phyloP scores from a whole-genome alignment of 2,329 filamentous ascomycete genomes.

The Thelonectria blattea region DNA sequence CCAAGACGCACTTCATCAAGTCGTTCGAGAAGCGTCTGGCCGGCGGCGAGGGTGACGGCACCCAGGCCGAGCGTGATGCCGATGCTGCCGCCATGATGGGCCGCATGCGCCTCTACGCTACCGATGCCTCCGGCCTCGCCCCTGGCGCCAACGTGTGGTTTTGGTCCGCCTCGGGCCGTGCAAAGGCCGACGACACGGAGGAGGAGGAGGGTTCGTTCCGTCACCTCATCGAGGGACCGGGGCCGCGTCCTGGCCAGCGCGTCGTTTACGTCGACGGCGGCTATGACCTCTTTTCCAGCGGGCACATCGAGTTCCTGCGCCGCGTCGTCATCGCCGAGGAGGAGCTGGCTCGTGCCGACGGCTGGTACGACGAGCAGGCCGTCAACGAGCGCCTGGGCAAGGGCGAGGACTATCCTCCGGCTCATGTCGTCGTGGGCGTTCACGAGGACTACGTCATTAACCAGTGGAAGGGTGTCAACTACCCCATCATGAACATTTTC shows the following conservation, averaged over 20 bases:
- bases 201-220: slow-evolving; percentile 71
- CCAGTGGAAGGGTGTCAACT: slow-evolving; percentile 95
- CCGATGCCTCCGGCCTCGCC: slow-evolving; percentile 78
- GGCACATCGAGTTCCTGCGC: slow-evolving; percentile 93
- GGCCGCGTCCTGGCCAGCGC: slow-evolving; percentile 76
- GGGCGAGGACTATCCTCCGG: slow-evolving; percentile 78
- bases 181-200: slow-evolving; percentile 50
- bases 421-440: slow-evolving; percentile 89
- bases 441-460: slow-evolving; percentile 97
- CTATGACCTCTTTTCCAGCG: slow-evolving; percentile 95
- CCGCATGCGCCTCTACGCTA: slow-evolving; percentile 84
- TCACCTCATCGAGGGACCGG: slow-evolving; percentile 72
- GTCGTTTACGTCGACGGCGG: slow-evolving; percentile 96
- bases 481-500: slow-evolving; percentile 99
- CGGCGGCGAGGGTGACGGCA: slow-evolving; percentile 76
- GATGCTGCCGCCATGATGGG: slow-evolving; percentile 74
- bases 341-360: slow-evolving; percentile 66
- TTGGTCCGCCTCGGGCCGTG: slow-evolving; percentile 67
- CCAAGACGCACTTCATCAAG: slow-evolving; percentile 90
- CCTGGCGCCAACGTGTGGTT: slow-evolving; percentile 87
- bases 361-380: slow-evolving; percentile 76
- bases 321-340: slow-evolving; percentile 78
- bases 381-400: slow-evolving; percentile 67
- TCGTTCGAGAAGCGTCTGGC: slow-evolving; percentile 72
- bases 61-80: slow-evolving; percentile 67